Evolutionary conservation across 192 early-diverging fungal genomes (phyloP).

Genomic region (Gaertneriomyces semiglobifer): DNA sequence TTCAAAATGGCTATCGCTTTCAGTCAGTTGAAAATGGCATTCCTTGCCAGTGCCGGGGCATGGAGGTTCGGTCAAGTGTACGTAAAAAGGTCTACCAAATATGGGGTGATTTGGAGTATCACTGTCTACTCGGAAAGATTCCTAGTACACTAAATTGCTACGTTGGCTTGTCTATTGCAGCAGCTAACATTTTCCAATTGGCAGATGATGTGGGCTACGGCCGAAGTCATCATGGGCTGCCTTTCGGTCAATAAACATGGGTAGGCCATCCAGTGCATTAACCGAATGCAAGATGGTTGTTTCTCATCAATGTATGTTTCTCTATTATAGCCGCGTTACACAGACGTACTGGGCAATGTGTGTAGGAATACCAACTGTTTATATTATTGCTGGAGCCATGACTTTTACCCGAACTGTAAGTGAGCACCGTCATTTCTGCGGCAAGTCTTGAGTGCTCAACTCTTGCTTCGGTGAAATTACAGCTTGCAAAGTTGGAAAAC

Average conservation of each 20-base stretch:
- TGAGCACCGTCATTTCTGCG: background rate
- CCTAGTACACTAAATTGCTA: no score
- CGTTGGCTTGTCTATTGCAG: no score
- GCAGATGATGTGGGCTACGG: constrained; percentile 1
- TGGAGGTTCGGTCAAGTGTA: constrained; percentile 10
- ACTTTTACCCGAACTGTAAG: constrained; percentile 4
- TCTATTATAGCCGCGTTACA: background rate
- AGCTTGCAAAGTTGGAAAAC: constrained; percentile 2
- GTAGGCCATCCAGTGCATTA: no score
- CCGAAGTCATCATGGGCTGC: constrained; percentile 8
- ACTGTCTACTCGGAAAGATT: constrained; percentile 1
- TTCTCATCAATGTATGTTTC: no score
- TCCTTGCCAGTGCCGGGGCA: constrained; percentile 1
- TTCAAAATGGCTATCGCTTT: constrained; percentile 6
- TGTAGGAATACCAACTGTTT: background rate
- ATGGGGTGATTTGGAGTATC: background rate
- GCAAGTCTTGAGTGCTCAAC: background rate
- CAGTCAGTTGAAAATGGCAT: constrained; percentile 6
- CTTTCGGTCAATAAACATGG: background rate
- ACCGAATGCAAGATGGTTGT: no score
- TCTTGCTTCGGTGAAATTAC: background rate
- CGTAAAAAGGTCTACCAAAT: background rate
- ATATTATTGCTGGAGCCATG: constrained; percentile 5
- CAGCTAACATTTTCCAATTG: background rate
- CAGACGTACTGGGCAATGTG: constrained; percentile 3